Evolutionary conservation across 2,329 filamentous ascomycete species (phyloP).

Genomic region (Ophiostoma himal-ulmi): DNA sequence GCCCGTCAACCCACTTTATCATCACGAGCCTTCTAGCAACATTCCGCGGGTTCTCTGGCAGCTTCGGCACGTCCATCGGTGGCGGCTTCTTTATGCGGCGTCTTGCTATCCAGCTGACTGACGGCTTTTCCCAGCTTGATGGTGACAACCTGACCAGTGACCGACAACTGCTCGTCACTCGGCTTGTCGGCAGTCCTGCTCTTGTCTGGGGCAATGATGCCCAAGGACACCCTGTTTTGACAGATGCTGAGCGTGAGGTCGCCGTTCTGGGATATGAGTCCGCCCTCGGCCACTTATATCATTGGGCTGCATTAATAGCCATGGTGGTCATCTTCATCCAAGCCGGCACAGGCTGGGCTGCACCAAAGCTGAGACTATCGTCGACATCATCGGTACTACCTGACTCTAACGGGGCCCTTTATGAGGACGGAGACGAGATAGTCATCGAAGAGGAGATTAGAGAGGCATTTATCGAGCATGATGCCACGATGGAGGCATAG

Average conservation of each 20-base stretch:
- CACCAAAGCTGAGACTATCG: conserved; percentile 29
- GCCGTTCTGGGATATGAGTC: conserved; percentile 45
- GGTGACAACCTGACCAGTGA: conserved; percentile 35
- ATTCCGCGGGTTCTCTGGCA: conserved; percentile 74
- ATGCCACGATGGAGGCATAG: conserved; percentile 32
- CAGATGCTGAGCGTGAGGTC: conserved; percentile 38
- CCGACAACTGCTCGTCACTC: conserved; percentile 39
- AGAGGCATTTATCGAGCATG: conserved; percentile 34
- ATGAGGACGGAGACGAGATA: conserved; percentile 37
- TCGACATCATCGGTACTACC: neutral
- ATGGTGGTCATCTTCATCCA: conserved; percentile 44
- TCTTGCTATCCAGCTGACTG: conserved; percentile 49
- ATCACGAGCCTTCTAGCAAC: conserved; percentile 70
- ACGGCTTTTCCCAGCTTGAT: conserved; percentile 50
- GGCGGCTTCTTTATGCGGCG: conserved; percentile 67
- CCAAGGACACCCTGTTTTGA: conserved; percentile 30
- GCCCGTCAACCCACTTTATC: conserved; percentile 62
- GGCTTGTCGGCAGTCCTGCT: conserved; percentile 47
- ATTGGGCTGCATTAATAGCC: conserved; percentile 41
- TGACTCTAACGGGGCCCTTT: conserved; percentile 31
- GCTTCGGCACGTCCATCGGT: conserved; percentile 72
- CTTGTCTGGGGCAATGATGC: conserved; percentile 41
- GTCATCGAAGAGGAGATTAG: conserved; percentile 33
- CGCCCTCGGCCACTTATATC: conserved; percentile 44
- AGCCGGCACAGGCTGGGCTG: conserved; percentile 48